These are phyloP conservation scores for Hypoxylon intermedium DNA, from an alignment of 495 filamentous ascomycete species.

Conservation along the genomic window DNA sequence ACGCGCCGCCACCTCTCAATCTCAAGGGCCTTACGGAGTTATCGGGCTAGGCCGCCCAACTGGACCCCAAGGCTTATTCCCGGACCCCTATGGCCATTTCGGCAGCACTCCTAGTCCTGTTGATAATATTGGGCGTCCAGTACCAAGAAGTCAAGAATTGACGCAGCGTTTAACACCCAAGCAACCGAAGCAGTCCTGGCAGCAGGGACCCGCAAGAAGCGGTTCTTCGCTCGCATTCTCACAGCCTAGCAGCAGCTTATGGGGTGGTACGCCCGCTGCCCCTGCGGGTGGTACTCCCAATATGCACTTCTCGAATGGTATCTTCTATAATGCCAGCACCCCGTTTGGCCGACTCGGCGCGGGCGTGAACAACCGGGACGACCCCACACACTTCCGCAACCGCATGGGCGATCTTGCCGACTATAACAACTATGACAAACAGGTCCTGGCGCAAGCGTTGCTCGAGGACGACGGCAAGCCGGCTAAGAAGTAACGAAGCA, in stretches of 20 bases:
- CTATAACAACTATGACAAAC: slow-evolving; percentile 27
- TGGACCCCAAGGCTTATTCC: not conserved
- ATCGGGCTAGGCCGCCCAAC: no score
- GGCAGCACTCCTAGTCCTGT: slow-evolving; percentile 18
- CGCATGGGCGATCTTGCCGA: slow-evolving; percentile 21
- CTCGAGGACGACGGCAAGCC: slow-evolving; percentile 6
- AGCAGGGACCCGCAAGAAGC: not conserved
- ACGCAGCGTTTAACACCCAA: slow-evolving; percentile 1
- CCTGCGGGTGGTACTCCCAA: slow-evolving; percentile 8
- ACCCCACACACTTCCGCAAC: slow-evolving; percentile 34
- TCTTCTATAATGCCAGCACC: slow-evolving; percentile 32
- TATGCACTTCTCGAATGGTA: slow-evolving; percentile 33
- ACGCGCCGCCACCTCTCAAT: not conserved
- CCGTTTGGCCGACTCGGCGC: slow-evolving; percentile 31
- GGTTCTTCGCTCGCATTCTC: slow-evolving; percentile 43
- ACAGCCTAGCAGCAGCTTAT: slow-evolving; percentile 48
- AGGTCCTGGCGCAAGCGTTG: slow-evolving; percentile 26
- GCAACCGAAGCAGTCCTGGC: no score
- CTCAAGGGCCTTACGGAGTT: slow-evolving; percentile 24
- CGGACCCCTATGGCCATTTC: not conserved
- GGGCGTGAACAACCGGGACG: slow-evolving; percentile 29
- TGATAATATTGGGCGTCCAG: slow-evolving; percentile 4
- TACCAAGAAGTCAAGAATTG: slow-evolving; percentile 4
- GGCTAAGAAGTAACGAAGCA: no score
- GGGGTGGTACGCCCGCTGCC: slow-evolving; percentile 38